phyloP scores from a whole-genome alignment of 306 rosid species.

The Fagus sylvatica region DNA sequence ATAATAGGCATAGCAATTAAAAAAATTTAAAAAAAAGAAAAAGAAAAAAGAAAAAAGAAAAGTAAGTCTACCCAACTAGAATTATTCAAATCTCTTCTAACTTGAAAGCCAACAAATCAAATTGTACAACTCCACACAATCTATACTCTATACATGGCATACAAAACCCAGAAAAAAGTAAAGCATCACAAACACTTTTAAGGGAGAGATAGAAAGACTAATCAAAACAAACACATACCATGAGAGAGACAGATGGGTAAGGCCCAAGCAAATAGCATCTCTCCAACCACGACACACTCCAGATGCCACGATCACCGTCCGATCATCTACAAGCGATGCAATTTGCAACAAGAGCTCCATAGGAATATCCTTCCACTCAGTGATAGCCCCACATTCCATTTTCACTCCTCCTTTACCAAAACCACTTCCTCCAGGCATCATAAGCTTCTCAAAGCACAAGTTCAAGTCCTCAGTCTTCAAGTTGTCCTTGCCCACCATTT shows the following conservation, averaged over 20 bases:
- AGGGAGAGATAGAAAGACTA: not conserved
- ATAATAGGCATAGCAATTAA: no score
- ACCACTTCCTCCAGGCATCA: constrained; percentile 57
- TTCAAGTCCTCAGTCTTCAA: constrained; percentile 67
- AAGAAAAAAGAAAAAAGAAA: not conserved
- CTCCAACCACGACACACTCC: constrained; percentile 99
- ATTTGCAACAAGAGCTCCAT: constrained; percentile 91
- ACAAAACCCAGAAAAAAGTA: not conserved
- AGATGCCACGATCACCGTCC: constrained; percentile 64
- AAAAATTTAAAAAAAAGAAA: no score
- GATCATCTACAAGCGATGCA: constrained; percentile 71
- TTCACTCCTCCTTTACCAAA: constrained; percentile 37
- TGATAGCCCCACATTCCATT: constrained; percentile 56
- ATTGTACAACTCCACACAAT: not conserved
- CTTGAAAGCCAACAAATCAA: not conserved
- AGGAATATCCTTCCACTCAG: constrained; percentile 91
- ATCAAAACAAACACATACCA: constrained; percentile 46
- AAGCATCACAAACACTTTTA: not conserved
- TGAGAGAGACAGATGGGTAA: constrained; percentile 75
- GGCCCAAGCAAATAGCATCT: constrained; percentile 76
- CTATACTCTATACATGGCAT: not conserved
- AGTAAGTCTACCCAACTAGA: not conserved
- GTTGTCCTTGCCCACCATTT: constrained; percentile 67
- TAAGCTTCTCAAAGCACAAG: constrained; percentile 75
- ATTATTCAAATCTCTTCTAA: not conserved